Evolutionary conservation across 1,284 basidiomycete species (phyloP).

Genomic region (Fistulinella cinereoalba): DNA sequence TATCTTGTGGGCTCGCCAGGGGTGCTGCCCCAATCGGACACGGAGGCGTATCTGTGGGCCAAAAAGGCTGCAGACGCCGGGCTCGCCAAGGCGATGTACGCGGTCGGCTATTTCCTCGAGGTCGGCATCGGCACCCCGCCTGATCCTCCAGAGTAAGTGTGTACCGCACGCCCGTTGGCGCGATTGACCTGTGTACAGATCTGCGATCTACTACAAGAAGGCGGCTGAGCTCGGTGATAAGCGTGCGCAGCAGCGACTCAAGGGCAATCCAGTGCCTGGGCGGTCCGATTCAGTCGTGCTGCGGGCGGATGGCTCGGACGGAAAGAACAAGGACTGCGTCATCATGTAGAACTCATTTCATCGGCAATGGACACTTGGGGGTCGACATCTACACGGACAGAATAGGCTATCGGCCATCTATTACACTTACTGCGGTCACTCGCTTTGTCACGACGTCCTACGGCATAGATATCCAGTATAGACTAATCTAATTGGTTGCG

Average conservation of each 20-base stretch:
- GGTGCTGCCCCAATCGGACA: constrained; percentile 96
- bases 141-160: constrained; percentile 63
- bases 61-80: constrained; percentile 89
- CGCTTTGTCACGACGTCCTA: constrained; percentile 3
- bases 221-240: constrained; percentile 96
- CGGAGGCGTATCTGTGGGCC: constrained; percentile 95
- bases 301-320: constrained; percentile 42
- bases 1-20: constrained; percentile 98
- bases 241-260: constrained; percentile 86
- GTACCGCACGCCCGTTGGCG: neutral
- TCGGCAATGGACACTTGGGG: constrained; percentile 3
- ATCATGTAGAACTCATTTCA: constrained; percentile 62
- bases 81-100: constrained; percentile 92
- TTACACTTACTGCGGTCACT: constrained; percentile 6
- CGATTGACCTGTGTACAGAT: constrained; percentile 40
- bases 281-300: constrained; percentile 59
- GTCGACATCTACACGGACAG: constrained; percentile 15
- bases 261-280: constrained; percentile 57
- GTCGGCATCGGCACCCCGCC: constrained; percentile 82
- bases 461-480: constrained; percentile 23
- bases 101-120: constrained; percentile 96
- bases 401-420: neutral
- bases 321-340: constrained; percentile 67
- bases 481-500: too few relatives aligned
- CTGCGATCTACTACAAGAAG: constrained; percentile 82